A percentile compares a stretch with the other conserved stretches of the same genome.
Evolutionary conservation across 345 rosid genomes (phyloP).

Genomic region (Populus davidiana): DNA sequence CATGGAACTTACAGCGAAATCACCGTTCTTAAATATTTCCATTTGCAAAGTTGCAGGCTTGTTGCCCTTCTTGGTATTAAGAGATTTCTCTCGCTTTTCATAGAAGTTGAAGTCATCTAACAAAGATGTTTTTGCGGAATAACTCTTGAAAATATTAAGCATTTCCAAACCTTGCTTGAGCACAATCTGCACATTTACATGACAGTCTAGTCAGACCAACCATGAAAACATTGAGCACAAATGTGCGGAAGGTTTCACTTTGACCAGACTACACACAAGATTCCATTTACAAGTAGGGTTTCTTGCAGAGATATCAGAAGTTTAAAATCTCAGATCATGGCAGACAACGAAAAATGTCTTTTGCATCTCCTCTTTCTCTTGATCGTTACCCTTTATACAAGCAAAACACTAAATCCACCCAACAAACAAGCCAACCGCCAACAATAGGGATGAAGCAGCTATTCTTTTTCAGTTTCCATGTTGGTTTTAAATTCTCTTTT

Average conservation of each 20-base stretch:
- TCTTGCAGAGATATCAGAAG: not conserved
- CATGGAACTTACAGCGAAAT: conserved; percentile 38
- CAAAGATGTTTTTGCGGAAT: conserved; percentile 45
- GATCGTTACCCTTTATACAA: not conserved
- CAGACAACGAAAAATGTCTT: not conserved
- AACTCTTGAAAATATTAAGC: conserved; percentile 59
- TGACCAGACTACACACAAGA: not conserved
- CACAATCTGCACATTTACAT: conserved; percentile 36
- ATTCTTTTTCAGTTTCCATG: not conserved
- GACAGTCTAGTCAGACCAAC: not conserved
- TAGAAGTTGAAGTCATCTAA: conserved; percentile 69
- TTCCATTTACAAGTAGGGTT: not conserved
- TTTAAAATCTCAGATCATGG: not conserved
- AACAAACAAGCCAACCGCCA: not conserved
- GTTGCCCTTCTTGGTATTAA: conserved; percentile 29
- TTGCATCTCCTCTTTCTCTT: not conserved
- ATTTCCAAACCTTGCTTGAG: conserved; percentile 67
- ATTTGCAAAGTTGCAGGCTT: conserved; percentile 44
- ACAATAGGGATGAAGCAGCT: not conserved
- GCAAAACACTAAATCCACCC: not conserved
- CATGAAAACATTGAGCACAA: not conserved
- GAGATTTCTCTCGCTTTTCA: conserved; percentile 57
- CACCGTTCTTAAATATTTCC: conserved; percentile 35
- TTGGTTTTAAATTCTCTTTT: no score
- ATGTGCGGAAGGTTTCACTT: not conserved